Evolutionary conservation across 2,329 filamentous ascomycete genomes (phyloP), one percentile per base, ranked within the genome.

Genomic region (Thelonectria olida): DNA sequence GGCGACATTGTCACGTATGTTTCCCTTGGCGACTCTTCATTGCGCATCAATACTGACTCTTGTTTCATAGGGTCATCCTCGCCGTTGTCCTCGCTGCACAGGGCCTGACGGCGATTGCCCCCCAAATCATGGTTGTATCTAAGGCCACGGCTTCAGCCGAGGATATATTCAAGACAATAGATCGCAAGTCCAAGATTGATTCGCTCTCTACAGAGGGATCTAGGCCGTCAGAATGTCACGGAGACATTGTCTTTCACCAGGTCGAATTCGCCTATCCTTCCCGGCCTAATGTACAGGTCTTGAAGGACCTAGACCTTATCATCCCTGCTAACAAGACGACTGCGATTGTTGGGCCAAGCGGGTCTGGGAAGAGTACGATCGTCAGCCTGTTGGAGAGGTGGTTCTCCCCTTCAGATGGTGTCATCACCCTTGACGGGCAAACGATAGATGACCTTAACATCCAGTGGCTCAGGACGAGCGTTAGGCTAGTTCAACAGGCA

Each of bases 121-220:
- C 42, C 8, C 42, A 45, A n/a, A 45, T 45, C 12, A 45, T 45
- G 42, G 23, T 45, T 22, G 42, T 45, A 15, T 45, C 42, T 22
- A 45, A 92, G 64, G 86, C 94, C 31, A 88, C 88, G 2, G 91
- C 91, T 10, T 92, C 92, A 3, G 92, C 91, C 2, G 83, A 85
- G 39, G 96, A 96, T 79, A 95, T 97, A 54, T 96, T 88, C 79
- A 88, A 85, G 71, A 96, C 92, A 1, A 96, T 97, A 66, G 92
- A 96, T 74, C 92, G 0, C 90, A 92, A 1, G 9, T 73, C 74
- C 1, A 45, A 62, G 3, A 73, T 80, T 8, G 75, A 81, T 38
- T 72, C 77, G 0, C 64, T 74, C 7, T 73, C 72, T 7, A 60
- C 71, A 0, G 65, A 70, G 1, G 78, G 78, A 2, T 56, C 68